Base-by-base conservation (phyloP, 73 alveolate genomes). In the Tetrahymena borealis region DNA sequence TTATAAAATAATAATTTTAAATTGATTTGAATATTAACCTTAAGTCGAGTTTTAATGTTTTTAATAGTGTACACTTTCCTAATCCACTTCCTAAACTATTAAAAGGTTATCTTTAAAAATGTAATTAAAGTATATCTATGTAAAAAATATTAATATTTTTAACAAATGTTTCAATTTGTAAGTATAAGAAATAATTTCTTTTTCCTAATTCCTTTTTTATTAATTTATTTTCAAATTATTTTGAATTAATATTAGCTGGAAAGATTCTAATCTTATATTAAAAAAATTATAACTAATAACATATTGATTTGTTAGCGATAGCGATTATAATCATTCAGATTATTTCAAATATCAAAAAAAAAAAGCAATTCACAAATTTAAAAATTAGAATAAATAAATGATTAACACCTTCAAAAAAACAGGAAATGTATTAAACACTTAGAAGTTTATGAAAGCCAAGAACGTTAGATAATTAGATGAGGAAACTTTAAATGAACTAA, bases 401-500 rank as follows among this genome's bases (percentile, higher is more conserved):
- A 43, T 40, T 40, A 91, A 40, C 92, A 90, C 91, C 31, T 35
- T 28, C 20, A 91, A 91, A 31, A 91, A 91, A 33, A 33, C 85
- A 7, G 85, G 85, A 60, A 60, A 60, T 18, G 28, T 60, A 60
- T 60, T 60, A 60, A 60, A 60, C 37, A 60, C 85, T 18, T 20
- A 60, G 37, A 60, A 60, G 35, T 60, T 60, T 60, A 24, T 60
- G 28, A 91, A 33, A 18, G 40, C 94, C 15, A 91, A 94, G 40
- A 90, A 91, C 78, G 60, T 94, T 94, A 36, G 39, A 41, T 43
- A 94, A 60, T 33, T 95, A 40, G 91, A 78, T n/a, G 98, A 96
- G 90, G 99, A 97, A 35, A 94, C 95, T 90, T 35, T 97, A 15
- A 94, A 94, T 40, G 99, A 97, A 91, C 95, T 97, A 13, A 97